Base-by-base conservation (phyloP, 2,329 filamentous ascomycete species). In the Hypoxylon sp. region DNA sequence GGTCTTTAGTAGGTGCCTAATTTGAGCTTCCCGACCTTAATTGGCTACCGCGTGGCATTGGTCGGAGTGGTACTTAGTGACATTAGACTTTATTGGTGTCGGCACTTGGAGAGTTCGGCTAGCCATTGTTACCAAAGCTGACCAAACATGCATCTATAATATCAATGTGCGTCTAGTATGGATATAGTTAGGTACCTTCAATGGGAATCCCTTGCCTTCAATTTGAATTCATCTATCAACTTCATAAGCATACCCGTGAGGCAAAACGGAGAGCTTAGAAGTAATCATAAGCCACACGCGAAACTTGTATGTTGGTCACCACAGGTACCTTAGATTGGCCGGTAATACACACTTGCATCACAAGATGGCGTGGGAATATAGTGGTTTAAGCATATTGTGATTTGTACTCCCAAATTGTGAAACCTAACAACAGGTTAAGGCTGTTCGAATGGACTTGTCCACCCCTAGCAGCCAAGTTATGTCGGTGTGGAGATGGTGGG, bases 1-100 rank as follows among this genome's bases (percentile, higher is more conserved):
- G 34, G 23, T 60, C n/a, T 60, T 60, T 36, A 17, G 38, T 43
- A 52, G 51, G 21, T 57, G 63, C 63, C 57, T 65, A 65, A 57
- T 52, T 28, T 50, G 23, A 53, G 25, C 13, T n/a, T n/a, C 32
- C 14, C 9, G 11, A 17, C 13, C 21, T 55, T 50, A 32, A 62
- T 62, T 64, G 53, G 61, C 32, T 50, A 43, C 43, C 41, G 53
- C 30, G 25, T 59, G 53, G 53, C 46, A 48, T 46, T 50, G 19
- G 21, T 43, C 25, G 21, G 25, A 14, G 28, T 48, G 6, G 6
- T 32, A 46, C 41, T 50, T 36, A 52, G 46, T 19, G 49, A 25
- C 41, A 30, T 58, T 51, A 10, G 14, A 57, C 36, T 45, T 34
- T 17, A 23, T 52, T 63, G 60, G 60, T 53, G 61, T 36, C 61